Evolutionary conservation across 495 filamentous ascomycete species (phyloP), one percentile per base, ranked within the genome.

Genomic region (Penicillium coprophilum): DNA sequence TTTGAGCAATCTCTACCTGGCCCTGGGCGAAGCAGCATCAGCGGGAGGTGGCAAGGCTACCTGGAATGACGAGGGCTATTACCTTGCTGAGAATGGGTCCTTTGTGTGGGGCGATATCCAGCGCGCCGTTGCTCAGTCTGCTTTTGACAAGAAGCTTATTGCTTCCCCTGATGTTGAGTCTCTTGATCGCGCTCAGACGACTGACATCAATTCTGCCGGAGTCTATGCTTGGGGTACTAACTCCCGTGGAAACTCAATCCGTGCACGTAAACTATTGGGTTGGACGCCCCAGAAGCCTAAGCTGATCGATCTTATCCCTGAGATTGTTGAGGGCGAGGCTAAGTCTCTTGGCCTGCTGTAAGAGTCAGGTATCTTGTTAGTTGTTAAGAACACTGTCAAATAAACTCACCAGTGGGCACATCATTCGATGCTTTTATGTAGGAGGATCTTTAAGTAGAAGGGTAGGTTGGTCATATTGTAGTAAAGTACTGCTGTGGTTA

Each of bases 41-140:
- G 66, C 63, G 7, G 80, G 80, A 15, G 84, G 81, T 10, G 78
- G 79, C 7, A 74, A 82, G 21, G 87, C 88, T 36, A 84, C 88
- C 13, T 96, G 89, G 84, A 87, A 85, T 8, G 72, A 78, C 9
- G 77, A 87, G 60, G 89, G 82, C 2, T 92, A 94, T 68, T 93
- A 88, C 68, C 82, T 92, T 56, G 79, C 81, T 34, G 86, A 90
- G 68, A 87, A 85, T 60, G 88, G 85, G 5, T 71, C 83, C 46
- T 86, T 89, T 64, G 77, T 79, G 28, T 94, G 88, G 89, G 85
- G 83, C 31, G 82, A 90, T 45, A 68, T 92, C 24, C 76, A 87
- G 36, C 76, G 76, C 27, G 67, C 71, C 20, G 71, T 94, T 56
- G 87, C 84, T 0, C 67, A 80, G 52, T 78, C 80, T 61, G 85